A percentile compares a stretch with the other conserved stretches of the same genome.
phyloP scores from a whole-genome alignment of 1,284 basidiomycete species.

The Ganoderma boninense region DNA sequence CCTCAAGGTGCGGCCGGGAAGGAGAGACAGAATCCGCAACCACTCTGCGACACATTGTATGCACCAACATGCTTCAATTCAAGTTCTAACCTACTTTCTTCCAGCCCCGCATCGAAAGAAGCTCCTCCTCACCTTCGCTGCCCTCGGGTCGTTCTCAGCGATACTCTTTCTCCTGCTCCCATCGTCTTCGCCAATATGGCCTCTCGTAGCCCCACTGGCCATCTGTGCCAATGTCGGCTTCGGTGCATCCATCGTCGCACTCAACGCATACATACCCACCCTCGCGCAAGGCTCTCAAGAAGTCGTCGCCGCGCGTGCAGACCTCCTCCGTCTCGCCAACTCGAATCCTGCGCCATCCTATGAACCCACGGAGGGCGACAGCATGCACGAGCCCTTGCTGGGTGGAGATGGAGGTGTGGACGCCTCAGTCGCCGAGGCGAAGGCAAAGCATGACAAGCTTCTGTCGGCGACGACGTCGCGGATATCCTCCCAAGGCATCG shows the following conservation, averaged over 20 bases:
- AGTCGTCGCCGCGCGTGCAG: constrained; percentile 55
- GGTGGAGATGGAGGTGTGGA: constrained; percentile 28
- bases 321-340: constrained; percentile 40
- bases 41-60: too few species aligned
- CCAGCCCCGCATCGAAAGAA: constrained; percentile 81
- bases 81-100: neutral
- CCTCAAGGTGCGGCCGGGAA: too few species aligned
- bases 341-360: neutral
- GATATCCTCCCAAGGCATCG: constrained; percentile 85
- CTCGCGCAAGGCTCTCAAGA: constrained; percentile 74
- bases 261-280: constrained; percentile 88
- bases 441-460: constrained; percentile 42
- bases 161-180: constrained; percentile 79
- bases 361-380: constrained; percentile 9
- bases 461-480: constrained; percentile 78
- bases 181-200: constrained; percentile 74
- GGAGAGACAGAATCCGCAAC: too few species aligned
- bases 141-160: constrained; percentile 71
- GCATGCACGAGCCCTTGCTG: constrained; percentile 32
- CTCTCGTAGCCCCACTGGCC: constrained; percentile 67
- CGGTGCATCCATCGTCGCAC: constrained; percentile 84
- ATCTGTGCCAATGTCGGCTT: constrained; percentile 84
- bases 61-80: too few species aligned
- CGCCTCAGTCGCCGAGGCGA: constrained; percentile 30
- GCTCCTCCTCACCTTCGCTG: constrained; percentile 79